Evolutionary conservation across 2,329 filamentous ascomycete species (phyloP), one percentile per base, ranked within the genome.

Genomic region (Aquanectria penicillioides): DNA sequence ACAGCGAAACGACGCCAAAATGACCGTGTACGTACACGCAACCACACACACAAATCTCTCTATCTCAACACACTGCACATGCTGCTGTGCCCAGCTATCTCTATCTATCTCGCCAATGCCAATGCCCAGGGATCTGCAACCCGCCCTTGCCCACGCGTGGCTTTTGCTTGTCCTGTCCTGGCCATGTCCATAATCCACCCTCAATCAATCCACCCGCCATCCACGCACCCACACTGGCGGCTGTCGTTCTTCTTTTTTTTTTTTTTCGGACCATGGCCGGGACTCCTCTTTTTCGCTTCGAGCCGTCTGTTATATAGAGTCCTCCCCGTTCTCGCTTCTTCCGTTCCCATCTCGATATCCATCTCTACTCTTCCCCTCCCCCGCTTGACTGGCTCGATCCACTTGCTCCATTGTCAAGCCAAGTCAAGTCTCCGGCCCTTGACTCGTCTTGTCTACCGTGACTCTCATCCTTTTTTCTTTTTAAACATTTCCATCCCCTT

Each of bases 271-370:
- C 55, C 41, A 52, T 52, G 55, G 40, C 55, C 55, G 55, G 47
- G 25, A 50, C 38, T 36, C 22, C 17, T 34, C 29, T 37, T 15
- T 31, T 23, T 33, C 29, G 36, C 22, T 26, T 46, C 13, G 26
- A 36, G 22, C 9, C 29, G 11, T 11, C 58, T 53, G 34, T 57
- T 62, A 64, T 59, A 64, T 64, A 64, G 54, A 46, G 17, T 47
- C 52, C 31, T 51, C 37, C 50, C 50, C 48, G 33, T 22, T 29
- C 29, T 58, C 43, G 28, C 47, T 22, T 53, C 54, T 22, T 31
- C 44, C 34, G 28, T 29, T 26, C 52, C 36, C 37, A 48, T 59
- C 59, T 48, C 49, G 40, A 58, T 54, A 53, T 57, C 40, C 40
- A 31, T 54, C 25, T 48, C 46, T 34, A 44, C n/a, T 56, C 34